phyloP scores from a whole-genome alignment of 805 yeast genomes.

The Torulaspora quercuum region DNA sequence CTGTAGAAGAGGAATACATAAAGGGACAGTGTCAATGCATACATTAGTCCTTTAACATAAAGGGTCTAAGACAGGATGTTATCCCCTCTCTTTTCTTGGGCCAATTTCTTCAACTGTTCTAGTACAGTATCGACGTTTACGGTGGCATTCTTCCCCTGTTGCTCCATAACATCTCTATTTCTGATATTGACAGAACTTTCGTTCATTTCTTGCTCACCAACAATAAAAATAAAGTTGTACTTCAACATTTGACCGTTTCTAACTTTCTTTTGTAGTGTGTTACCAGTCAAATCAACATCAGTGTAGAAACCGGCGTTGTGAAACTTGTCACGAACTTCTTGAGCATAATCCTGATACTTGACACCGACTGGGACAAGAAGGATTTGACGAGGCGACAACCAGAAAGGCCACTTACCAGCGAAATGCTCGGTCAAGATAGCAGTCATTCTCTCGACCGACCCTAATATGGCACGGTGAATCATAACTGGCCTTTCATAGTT shows the following conservation, averaged over 20 bases:
- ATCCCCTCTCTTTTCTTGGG: conserved; percentile 70
- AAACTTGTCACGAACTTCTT: conserved; percentile 64
- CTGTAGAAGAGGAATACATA: too few species aligned
- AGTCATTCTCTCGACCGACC: conserved; percentile 98
- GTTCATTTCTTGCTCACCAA: conserved; percentile 90
- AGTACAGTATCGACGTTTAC: conserved; percentile 70
- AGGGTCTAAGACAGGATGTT: conserved; percentile 42
- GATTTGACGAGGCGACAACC: conserved; percentile 99
- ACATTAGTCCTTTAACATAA: background rate
- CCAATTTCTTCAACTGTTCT: conserved; percentile 61
- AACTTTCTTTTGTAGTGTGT: conserved; percentile 96
- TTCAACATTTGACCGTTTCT: conserved; percentile 93
- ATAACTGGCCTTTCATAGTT: conserved; percentile 86
- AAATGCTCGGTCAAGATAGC: conserved; percentile 97
- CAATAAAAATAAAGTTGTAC: conserved; percentile 93
- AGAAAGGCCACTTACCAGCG: conserved; percentile 99
- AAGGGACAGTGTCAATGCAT: too few species aligned
- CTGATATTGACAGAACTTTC: conserved; percentile 85
- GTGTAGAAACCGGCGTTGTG: conserved; percentile 79
- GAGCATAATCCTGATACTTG: conserved; percentile 87
- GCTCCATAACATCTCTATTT: conserved; percentile 89
- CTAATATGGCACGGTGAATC: conserved; percentile 98
- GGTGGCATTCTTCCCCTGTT: conserved; percentile 90
- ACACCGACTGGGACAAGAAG: conserved; percentile 96
- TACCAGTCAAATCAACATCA: conserved; percentile 90